Evolutionary conservation across 345 rosid genomes (phyloP), one percentile per base, ranked within the genome.

Genomic region (Rhodamnia argentea): DNA sequence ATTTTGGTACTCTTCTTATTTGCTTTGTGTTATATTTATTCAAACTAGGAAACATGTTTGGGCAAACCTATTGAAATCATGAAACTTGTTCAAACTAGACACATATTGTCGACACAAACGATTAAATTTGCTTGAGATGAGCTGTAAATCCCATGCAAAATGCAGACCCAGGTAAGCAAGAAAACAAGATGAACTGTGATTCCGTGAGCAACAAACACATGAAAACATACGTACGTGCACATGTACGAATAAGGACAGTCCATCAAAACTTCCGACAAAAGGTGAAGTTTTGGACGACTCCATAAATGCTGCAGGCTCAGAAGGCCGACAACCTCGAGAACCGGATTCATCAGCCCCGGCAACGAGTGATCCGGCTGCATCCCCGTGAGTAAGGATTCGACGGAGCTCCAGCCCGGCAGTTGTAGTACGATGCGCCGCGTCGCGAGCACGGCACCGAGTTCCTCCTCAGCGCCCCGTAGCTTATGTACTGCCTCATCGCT

Each of bases 351-450:
- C 90, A 92, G 87, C 93, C 64, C 87, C 98, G 90, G 98, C 99
- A 97, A 91, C 96, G 93, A 18, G 99, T 88, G 86, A 96, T 94
- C 90, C 88, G 32, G 87, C 94, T 95, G 95, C 99, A 97, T 52
- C 98, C 98, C 82, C 99, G 98, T 87, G 76, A 40, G 87, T 97
- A 97, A 47, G 99, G 99, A 85, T 97, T 97, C 74, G 96, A 92
- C 89, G 92, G 93, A 54, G 91, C 95, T 16, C 98, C 96, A 40
- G 89, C 88, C 89, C 85, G 90, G 90, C 99, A 97, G 87, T 96
- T 96, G 92, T 97, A 97, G 89, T 97, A 97, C 20, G 99, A 95
- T 13, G 99, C 94, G 4, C 99, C 99, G 26, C 99, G 96, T 1
- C 93, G 91, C 4, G 99, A 96, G 88, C 99, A 97, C 22, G 99